These are phyloP conservation scores for Flaveria linearis DNA, from an alignment of 129 eudicot genomes.

Conservation along the genomic window DNA sequence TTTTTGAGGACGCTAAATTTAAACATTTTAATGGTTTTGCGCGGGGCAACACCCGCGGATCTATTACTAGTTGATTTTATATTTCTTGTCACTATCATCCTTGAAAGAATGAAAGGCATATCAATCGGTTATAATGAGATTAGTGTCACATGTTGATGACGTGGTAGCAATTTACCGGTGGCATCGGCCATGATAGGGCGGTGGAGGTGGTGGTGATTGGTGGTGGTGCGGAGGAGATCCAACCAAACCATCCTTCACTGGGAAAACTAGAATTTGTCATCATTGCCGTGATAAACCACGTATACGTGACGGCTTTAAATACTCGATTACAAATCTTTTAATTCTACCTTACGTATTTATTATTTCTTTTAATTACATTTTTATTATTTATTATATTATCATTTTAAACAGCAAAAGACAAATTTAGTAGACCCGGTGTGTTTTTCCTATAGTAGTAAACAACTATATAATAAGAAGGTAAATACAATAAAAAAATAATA, in stretches of 20 bases:
- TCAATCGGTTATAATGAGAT: neutral
- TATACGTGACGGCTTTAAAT: constrained; percentile 27
- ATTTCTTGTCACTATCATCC: too few relatives aligned
- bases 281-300: constrained; percentile 22
- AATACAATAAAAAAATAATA: too few relatives aligned
- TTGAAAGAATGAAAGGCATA: too few relatives aligned
- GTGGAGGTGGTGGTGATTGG: neutral
- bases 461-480: too few relatives aligned
- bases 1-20: too few relatives aligned
- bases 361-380: constrained; percentile 13
- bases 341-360: constrained; percentile 18
- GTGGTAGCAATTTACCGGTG: neutral
- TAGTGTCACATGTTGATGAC: neutral
- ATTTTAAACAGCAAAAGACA: too few relatives aligned
- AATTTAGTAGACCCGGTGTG: too few relatives aligned
- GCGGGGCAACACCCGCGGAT: too few relatives aligned
- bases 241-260: neutral
- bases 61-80: too few relatives aligned
- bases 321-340: constrained; percentile 29
- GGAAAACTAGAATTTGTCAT: constrained; percentile 16
- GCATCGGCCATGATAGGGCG: neutral
- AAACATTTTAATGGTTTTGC: too few relatives aligned
- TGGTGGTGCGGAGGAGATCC: neutral
- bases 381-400: too few relatives aligned
- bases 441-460: neutral